phyloP scores from a whole-genome alignment of 2,329 filamentous ascomycete genomes.

The Talaromyces sp. region DNA sequence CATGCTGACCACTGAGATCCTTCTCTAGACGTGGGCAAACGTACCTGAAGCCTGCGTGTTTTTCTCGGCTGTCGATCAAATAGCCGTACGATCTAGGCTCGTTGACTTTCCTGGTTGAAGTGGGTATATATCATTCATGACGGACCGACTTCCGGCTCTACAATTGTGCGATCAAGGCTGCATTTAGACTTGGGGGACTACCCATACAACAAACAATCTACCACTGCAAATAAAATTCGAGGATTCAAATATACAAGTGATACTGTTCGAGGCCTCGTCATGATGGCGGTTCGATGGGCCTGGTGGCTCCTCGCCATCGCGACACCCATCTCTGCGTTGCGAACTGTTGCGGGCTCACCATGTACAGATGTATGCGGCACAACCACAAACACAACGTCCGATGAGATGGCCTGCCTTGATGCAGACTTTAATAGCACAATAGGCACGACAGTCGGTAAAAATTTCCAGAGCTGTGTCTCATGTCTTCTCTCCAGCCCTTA shows the following conservation, averaged over 20 bases:
- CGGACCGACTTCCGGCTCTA: background rate
- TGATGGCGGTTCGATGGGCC: constrained; percentile 19
- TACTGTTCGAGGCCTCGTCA: background rate
- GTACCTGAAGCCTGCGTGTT: background rate
- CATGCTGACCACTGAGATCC: background rate
- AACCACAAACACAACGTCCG: constrained; percentile 37
- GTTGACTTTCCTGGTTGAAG: background rate
- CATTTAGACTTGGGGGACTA: background rate
- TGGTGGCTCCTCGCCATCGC: constrained; percentile 24
- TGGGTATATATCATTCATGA: constrained; percentile 5
- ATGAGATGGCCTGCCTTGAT: constrained; percentile 44
- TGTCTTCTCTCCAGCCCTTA: constrained; percentile 43
- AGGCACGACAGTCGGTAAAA: constrained; percentile 26
- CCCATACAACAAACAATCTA: background rate
- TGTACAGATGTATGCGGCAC: constrained; percentile 33
- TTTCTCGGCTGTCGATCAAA: constrained; percentile 8
- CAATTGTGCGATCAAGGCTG: background rate
- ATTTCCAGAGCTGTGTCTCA: constrained; percentile 41
- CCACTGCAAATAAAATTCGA: background rate
- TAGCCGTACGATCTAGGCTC: background rate
- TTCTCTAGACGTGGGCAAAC: constrained; percentile 3
- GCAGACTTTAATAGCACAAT: constrained; percentile 31
- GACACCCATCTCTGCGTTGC: constrained; percentile 27
- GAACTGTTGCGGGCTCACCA: constrained; percentile 38
- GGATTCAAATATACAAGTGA: background rate